Evolutionary conservation across 2,329 filamentous ascomycete genomes (phyloP), one percentile per base, ranked within the genome.

Genomic region (Fonsecaea erecta): DNA sequence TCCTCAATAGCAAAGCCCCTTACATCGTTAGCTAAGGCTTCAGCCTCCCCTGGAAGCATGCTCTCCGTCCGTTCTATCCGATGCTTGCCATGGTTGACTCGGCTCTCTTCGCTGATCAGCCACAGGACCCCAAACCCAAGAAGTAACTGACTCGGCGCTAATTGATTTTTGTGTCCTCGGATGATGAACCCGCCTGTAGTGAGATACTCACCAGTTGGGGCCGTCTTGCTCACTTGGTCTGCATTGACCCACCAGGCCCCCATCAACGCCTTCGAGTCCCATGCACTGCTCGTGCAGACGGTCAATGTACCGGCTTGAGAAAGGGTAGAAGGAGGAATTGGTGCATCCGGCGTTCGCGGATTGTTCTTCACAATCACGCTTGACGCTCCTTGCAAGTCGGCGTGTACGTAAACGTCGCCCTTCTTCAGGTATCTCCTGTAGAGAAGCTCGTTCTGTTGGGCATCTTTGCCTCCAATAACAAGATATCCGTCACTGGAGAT

Each of bases 221-320:
- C 89, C 35, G 88, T 91, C 78, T 98, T 98, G 9, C 91, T 92
- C 0, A 99, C 92, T 76, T 98, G 93, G 60, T 94, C 89, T 1
- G 91, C 90, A 67, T 89, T 88, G 0, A 96, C 94, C 95, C 95
- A 99, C 90, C 92, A 99, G 8, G 94, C 93, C 18, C 91, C 90
- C 91, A 98, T 96, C 16, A 92, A 87, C 8, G 94, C 94, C 77
- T 99, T 99, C 1, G 91, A 94, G 66, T 98, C 95, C 95, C 95
- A 99, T 0, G 94, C 95, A 63, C 84, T 89, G 0, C 93, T 97
- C 8, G 91, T 90, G 68, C 91, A 92, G 4, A 99, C 90, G 0
- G 90, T 88, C 32, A 97, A 80, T 52, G 89, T 89, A 0, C 95
- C 95, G 3, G 95, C 95, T 79, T 99, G 95, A 0, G 92, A 90